phyloP scores from a whole-genome alignment of 1,284 basidiomycete species.

The Leccinum angustisporum region DNA sequence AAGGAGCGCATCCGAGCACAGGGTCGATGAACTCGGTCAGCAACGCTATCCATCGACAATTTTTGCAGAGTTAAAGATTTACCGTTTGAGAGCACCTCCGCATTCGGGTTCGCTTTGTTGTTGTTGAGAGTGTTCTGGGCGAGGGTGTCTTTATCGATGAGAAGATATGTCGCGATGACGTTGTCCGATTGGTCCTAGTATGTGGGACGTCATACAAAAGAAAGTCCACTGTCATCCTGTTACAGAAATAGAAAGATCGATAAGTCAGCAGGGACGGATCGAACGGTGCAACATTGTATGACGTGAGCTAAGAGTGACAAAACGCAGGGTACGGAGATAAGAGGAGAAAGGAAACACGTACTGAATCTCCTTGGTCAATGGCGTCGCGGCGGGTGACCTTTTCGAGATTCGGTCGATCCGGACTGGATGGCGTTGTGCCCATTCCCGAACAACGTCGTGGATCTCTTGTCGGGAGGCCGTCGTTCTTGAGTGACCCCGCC shows the following conservation, averaged over 20 bases:
- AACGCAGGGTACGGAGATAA: neutral
- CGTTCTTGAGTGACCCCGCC: slow-evolving; percentile 89
- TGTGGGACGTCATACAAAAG: neutral
- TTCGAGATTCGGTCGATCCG: slow-evolving; percentile 77
- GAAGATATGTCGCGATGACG: slow-evolving; percentile 29
- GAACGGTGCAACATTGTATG: neutral
- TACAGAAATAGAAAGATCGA: neutral
- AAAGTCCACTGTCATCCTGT: slow-evolving; percentile 71
- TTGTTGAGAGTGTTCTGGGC: slow-evolving; percentile 29
- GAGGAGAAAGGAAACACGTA: slow-evolving; percentile 37
- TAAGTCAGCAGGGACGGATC: no score
- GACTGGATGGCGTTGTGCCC: slow-evolving; percentile 82
- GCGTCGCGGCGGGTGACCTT: slow-evolving; percentile 61
- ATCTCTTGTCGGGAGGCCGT: slow-evolving; percentile 73
- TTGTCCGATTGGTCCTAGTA: slow-evolving; percentile 31
- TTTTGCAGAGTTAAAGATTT: neutral
- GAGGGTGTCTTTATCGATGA: slow-evolving; percentile 24
- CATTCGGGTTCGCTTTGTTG: slow-evolving; percentile 24
- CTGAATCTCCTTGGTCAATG: slow-evolving; percentile 70
- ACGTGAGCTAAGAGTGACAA: neutral
- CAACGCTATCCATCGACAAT: neutral
- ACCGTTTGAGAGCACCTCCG: slow-evolving; percentile 27
- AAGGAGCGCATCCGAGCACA: slow-evolving; percentile 24
- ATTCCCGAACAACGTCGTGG: slow-evolving; percentile 83
- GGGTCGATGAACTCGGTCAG: slow-evolving; percentile 26